Base-by-base conservation (phyloP, 108 stramenopile species). In the Discostella stelligeroides region DNA sequence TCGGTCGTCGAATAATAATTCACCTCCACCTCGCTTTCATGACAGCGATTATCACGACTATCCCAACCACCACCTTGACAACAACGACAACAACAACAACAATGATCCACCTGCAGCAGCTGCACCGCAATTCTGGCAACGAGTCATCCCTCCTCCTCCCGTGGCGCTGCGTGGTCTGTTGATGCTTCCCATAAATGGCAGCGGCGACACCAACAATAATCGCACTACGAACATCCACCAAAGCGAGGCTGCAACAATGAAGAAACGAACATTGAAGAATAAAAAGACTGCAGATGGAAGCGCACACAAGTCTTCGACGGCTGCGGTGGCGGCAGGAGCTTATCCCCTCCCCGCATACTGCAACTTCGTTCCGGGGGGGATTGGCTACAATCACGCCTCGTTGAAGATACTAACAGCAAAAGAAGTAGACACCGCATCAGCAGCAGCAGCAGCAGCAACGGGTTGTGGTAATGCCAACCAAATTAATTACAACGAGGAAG, bases 321-420 rank as follows among this genome's bases (percentile, higher is more conserved):
- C 65, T 20, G 9, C 4, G 17, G 25, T 46, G 40, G 76, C 34
- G 57, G 59, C 60, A 15, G 71, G 66, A 41, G 30, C 73, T 1
- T 89, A 77, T 63, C 92, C 92, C 28, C 75, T 91, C 28, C 88
- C 89, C 6, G 92, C 87, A 25, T 83, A 85, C 56, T 75, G 87
- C 34, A 80, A 86, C 18, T 90, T 93, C 46, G 76, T 72, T 2
- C 92, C 92, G 20, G 92, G 92, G 9, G 92, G 92, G 27, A 48
- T 86, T 23, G 67, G 59, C 28, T 10, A 14, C 69, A 58, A 6
- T 21, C 56, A 47, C 37, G 58, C 18, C n/a, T 37, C 4, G 29
- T n/a, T 49, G 7, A 25, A 43, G 49, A 40, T 20, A 51, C 47
- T 18, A 38, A 23, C 7, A 18, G 38, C 40, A 38, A 62, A 53